These are phyloP conservation scores for Citrullus colocynthis DNA, from an alignment of 306 rosid genomes.

Conservation along the genomic window DNA sequence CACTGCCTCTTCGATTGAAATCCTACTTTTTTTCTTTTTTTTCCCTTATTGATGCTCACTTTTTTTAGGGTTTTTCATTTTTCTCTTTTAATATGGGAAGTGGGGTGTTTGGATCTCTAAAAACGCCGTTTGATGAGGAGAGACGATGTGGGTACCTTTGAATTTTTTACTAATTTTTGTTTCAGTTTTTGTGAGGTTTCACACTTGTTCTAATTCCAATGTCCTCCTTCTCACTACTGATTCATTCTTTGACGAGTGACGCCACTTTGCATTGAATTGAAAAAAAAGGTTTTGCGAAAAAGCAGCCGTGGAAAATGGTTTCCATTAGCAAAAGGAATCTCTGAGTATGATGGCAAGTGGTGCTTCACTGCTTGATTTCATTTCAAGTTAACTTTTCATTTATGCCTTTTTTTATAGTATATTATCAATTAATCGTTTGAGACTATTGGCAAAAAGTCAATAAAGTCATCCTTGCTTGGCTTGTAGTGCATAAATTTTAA, in stretches of 20 bases:
- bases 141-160: neutral
- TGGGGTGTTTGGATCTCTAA: neutral
- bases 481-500: neutral
- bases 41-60: neutral
- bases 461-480: neutral
- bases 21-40: neutral
- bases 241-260: neutral
- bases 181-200: neutral
- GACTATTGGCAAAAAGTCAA: neutral
- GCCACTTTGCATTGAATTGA: neutral
- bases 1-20: neutral
- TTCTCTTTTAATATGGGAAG: neutral
- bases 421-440: neutral
- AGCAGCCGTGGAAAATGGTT: neutral
- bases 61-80: neutral
- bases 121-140: conserved; percentile 9
- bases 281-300: neutral
- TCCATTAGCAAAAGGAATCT: neutral
- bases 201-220: neutral
- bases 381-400: neutral
- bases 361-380: neutral
- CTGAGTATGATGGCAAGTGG: neutral
- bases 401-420: neutral
- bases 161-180: neutral
- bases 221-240: neutral